Base-by-base conservation (phyloP, 441 rosid species). In the Euphorbia schlechtendalii region DNA sequence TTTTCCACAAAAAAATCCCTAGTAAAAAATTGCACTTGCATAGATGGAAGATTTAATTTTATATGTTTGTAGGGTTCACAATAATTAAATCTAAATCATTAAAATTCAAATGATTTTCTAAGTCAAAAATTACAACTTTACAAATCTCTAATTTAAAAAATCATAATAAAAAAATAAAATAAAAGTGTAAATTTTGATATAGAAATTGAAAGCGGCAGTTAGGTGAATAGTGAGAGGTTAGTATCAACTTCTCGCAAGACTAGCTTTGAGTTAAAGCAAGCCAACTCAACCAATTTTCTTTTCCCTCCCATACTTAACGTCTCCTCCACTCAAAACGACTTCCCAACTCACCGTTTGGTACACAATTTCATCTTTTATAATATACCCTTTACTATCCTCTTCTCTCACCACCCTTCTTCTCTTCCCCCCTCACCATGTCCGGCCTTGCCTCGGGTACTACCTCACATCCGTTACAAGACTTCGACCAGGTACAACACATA, bases 281-380 rank as follows among this genome's bases (percentile, higher is more conserved):
- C 51, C 57, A 64, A 2, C 54, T 60, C 64, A 54, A 67, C 46
- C 70, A 52, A 75, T 52, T 71, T 30, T 22, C 56, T 28, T 45
- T 18, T 67, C 62, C 61, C 25, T 64, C 67, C 66, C 40, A 17
- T n/a, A 32, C 17, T 27, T 82, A 56, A 78, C 89, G 81, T 84
- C 79, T 80, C 78, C 75, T 84, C 8, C 65, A 86, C 85, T 83
- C 90, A 80, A 86, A 76, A 85, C 78, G 90, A 90, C 88, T 66
- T 78, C 86, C 69, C 86, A 87, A 78, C 98, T 80, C 83, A 84
- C 95, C 77, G 90, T 87, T 88, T 81, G 94, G 89, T 91, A 70
- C 80, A 74, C 28, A 9, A 1, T 21, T 8, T 52, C 27, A 52
- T 11, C 56, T 20, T 49, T 34, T 48, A 8, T 8, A 34, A 34